Conservation (phyloP, 2,329 filamentous ascomycete species). For the Cyphellophora attinorum region DNA sequence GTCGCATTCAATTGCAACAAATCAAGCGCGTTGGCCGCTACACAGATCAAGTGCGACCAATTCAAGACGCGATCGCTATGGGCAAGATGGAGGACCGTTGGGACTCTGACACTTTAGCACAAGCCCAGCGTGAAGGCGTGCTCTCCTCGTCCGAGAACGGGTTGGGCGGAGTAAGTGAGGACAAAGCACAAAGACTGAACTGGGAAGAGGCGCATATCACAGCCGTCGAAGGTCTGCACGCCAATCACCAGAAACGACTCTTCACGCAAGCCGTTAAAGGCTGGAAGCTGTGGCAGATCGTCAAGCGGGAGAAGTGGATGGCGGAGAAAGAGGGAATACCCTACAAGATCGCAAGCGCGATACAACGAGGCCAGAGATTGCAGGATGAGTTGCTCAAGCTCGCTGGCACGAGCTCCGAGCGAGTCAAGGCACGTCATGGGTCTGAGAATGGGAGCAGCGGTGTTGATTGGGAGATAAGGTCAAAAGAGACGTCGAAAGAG, state of each 20-base stretch:
- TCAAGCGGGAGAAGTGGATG: conserved; percentile 10
- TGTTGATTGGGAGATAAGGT: not conserved
- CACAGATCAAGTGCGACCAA: conserved; percentile 4
- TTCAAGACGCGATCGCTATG: conserved; percentile 3
- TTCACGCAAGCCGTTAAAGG: conserved; percentile 7
- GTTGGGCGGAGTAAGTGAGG: not conserved
- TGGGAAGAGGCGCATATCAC: not conserved
- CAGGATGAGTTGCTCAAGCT: not conserved
- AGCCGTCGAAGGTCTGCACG: not conserved
- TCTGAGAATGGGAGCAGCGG: not conserved
- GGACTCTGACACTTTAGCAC: not conserved
- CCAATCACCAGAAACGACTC: conserved; percentile 3
- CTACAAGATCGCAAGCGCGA: not conserved
- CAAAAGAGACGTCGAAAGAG: not conserved
- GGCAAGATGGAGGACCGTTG: conserved; percentile 1
- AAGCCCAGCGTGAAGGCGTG: not conserved
- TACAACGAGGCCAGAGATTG: not conserved
- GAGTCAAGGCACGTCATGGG: too few relatives aligned
- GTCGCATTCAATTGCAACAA: conserved; percentile 23
- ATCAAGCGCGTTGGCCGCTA: conserved; percentile 4
- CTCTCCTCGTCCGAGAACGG: not conserved
- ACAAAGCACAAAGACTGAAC: not conserved
- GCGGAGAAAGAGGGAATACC: conserved; percentile 9
- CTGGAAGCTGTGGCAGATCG: conserved; percentile 8
- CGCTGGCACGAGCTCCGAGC: too few relatives aligned